Conservation (phyloP, 2,329 filamentous ascomycete genomes). For the Aurifilum marmelostoma region DNA sequence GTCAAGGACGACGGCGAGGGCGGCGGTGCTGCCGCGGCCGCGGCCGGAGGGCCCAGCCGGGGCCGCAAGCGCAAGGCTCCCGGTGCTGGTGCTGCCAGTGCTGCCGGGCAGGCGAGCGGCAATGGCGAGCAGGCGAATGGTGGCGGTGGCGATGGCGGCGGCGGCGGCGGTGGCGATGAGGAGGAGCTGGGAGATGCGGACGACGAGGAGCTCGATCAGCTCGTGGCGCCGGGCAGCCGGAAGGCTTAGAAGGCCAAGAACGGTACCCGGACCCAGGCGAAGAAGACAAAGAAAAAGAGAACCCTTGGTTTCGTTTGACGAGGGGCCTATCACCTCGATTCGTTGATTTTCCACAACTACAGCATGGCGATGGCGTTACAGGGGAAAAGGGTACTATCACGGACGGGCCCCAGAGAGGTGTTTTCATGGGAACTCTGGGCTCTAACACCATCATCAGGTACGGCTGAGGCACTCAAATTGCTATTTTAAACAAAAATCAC, state of each 20-base stretch:
- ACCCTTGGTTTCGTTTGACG: slow-evolving; percentile 11
- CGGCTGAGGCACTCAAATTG: not conserved
- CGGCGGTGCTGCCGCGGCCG: not conserved
- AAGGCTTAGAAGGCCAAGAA: slow-evolving; percentile 21
- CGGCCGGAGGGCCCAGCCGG: slow-evolving; percentile 10
- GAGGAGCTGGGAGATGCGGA: slow-evolving; percentile 30
- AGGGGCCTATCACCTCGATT: not conserved
- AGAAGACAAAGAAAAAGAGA: slow-evolving; percentile 6
- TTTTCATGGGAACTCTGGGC: not conserved
- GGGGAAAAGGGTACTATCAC: not conserved
- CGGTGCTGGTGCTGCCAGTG: not conserved
- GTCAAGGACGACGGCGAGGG: slow-evolving; percentile 23
- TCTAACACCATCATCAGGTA: not conserved
- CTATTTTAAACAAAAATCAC: not conserved
- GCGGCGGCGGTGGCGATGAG: slow-evolving; percentile 16
- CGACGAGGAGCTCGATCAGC: slow-evolving; percentile 26
- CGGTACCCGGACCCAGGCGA: not conserved
- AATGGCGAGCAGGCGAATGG: slow-evolving; percentile 15
- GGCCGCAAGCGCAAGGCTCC: slow-evolving; percentile 23
- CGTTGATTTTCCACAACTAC: not conserved
- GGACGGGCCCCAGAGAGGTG: not conserved
- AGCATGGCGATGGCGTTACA: slow-evolving; percentile 30
- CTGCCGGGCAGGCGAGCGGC: not conserved
- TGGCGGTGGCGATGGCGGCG: slow-evolving; percentile 5
- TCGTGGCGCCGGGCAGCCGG: slow-evolving; percentile 23